These are phyloP conservation scores for Boechera divaricarpa DNA, from an alignment of 345 rosid species.

Conservation along the genomic window DNA sequence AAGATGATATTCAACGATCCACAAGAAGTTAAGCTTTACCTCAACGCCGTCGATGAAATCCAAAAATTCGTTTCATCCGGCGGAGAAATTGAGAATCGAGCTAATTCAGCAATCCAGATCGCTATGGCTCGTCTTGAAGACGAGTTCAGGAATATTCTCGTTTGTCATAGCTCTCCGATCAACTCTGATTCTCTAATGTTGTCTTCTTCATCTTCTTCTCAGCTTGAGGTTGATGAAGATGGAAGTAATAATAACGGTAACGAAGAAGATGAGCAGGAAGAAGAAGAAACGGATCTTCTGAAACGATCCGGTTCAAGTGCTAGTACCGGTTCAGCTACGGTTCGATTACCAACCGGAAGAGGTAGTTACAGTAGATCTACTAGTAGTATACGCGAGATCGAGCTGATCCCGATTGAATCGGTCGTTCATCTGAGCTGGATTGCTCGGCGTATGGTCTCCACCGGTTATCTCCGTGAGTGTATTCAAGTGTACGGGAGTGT, in stretches of 20 bases:
- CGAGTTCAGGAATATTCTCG: slow-evolving; percentile 86
- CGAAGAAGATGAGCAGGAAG: slow-evolving; percentile 48
- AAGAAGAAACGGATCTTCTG: slow-evolving; percentile 43
- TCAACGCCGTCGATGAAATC: slow-evolving; percentile 91
- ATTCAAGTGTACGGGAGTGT: slow-evolving; percentile 92
- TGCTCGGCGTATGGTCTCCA: slow-evolving; percentile 77
- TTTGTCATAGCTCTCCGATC: slow-evolving; percentile 63
- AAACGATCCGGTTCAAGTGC: slow-evolving; percentile 42
- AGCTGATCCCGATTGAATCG: slow-evolving; percentile 78
- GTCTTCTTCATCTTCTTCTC: slow-evolving; percentile 45
- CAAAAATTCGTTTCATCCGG: slow-evolving; percentile 59
- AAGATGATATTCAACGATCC: slow-evolving; percentile 90
- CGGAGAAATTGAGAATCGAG: slow-evolving; percentile 49
- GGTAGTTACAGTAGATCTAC: slow-evolving; percentile 71
- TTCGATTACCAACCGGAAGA: slow-evolving; percentile 34
- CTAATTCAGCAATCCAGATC: slow-evolving; percentile 78
- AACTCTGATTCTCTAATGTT: slow-evolving; percentile 60
- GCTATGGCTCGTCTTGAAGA: slow-evolving; percentile 98
- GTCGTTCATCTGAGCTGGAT: slow-evolving; percentile 70
- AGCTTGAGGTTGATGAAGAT: slow-evolving; percentile 45
- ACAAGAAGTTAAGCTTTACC: slow-evolving; percentile 74
- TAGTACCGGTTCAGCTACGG: slow-evolving; percentile 27
- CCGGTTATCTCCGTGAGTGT: slow-evolving; percentile 84
- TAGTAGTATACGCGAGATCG: slow-evolving; percentile 84
- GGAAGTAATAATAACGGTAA: slow-evolving; percentile 35